Conservation (phyloP, 129 eudicot genomes). For the Tanacetum coccineum region DNA sequence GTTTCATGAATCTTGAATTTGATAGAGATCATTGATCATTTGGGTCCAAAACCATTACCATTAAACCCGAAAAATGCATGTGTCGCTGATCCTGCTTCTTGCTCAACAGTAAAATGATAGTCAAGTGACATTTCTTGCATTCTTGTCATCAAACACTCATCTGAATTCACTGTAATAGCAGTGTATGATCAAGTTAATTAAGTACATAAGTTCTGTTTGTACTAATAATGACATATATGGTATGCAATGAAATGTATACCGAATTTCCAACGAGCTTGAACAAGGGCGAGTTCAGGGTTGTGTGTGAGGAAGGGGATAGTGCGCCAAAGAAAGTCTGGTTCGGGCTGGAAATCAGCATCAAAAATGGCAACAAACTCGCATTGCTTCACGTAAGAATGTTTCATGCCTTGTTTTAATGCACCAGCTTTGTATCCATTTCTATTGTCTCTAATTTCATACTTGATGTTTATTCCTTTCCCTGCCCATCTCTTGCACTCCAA, state of each 20-base stretch:
- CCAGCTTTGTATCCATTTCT: constrained; percentile 93
- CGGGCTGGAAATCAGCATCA: constrained; percentile 96
- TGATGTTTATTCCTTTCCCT: constrained; percentile 76
- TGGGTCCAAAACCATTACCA: constrained; percentile 35
- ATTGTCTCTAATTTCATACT: constrained; percentile 70
- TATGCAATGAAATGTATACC: constrained; percentile 32
- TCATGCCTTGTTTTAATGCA: constrained; percentile 75
- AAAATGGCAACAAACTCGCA: constrained; percentile 87
- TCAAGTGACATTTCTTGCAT: constrained; percentile 96
- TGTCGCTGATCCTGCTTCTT: constrained; percentile 93
- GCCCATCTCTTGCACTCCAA: constrained; percentile 80
- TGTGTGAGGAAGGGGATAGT: constrained; percentile 73
- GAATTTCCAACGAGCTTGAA: constrained; percentile 93
- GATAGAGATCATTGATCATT: background rate
- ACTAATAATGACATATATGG: background rate
- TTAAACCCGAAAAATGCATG: constrained; percentile 91
- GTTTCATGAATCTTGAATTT: constrained; percentile 4
- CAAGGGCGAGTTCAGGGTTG: constrained; percentile 75
- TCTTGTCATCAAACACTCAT: constrained; percentile 96
- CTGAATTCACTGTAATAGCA: constrained; percentile 60
- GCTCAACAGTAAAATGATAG: constrained; percentile 92
- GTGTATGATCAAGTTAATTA: no score
- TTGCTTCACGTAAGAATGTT: constrained; percentile 56
- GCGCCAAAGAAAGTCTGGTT: constrained; percentile 65
- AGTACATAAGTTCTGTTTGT: no score